These are phyloP conservation scores for Thelephora ganbajun DNA, from an alignment of 768 basidiomycete species.

Conservation along the genomic window DNA sequence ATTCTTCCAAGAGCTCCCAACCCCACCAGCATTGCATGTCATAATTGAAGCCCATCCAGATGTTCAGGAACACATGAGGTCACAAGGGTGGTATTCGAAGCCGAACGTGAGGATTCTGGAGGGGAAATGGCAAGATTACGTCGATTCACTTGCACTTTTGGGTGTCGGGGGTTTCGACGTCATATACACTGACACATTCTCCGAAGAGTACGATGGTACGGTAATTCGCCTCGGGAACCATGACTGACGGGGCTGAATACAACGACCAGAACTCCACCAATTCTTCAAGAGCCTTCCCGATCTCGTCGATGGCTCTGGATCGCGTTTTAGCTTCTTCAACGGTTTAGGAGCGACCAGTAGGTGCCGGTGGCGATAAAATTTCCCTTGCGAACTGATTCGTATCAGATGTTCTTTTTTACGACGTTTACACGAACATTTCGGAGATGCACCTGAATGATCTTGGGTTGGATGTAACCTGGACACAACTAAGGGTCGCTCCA, in stretches of 20 bases:
- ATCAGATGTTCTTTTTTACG: slow-evolving; percentile 79
- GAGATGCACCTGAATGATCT: slow-evolving; percentile 77
- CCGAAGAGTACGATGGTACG: slow-evolving; percentile 65
- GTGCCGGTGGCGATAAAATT: slow-evolving; percentile 11
- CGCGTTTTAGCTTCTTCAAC: slow-evolving; percentile 92
- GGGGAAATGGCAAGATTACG: slow-evolving; percentile 89
- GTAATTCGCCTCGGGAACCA: not conserved
- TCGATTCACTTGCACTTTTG: slow-evolving; percentile 45
- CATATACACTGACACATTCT: slow-evolving; percentile 88
- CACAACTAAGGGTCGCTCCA: slow-evolving; percentile 56
- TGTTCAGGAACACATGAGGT: slow-evolving; percentile 71
- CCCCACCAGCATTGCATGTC: slow-evolving; percentile 56
- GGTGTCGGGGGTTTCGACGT: slow-evolving; percentile 70
- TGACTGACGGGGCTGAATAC: not conserved
- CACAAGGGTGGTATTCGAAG: slow-evolving; percentile 65
- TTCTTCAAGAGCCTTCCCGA: slow-evolving; percentile 78
- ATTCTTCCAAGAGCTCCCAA: slow-evolving; percentile 54
- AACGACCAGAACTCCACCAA: slow-evolving; percentile 39
- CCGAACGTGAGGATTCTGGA: slow-evolving; percentile 68
- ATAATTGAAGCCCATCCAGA: slow-evolving; percentile 94
- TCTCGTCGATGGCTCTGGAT: slow-evolving; percentile 57
- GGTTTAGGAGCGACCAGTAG: slow-evolving; percentile 89
- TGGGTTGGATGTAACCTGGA: slow-evolving; percentile 73
- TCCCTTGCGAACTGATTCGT: not conserved
- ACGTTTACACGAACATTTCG: slow-evolving; percentile 76